phyloP scores from a whole-genome alignment of 2,329 filamentous ascomycete species.

The Neonectria faginata region DNA sequence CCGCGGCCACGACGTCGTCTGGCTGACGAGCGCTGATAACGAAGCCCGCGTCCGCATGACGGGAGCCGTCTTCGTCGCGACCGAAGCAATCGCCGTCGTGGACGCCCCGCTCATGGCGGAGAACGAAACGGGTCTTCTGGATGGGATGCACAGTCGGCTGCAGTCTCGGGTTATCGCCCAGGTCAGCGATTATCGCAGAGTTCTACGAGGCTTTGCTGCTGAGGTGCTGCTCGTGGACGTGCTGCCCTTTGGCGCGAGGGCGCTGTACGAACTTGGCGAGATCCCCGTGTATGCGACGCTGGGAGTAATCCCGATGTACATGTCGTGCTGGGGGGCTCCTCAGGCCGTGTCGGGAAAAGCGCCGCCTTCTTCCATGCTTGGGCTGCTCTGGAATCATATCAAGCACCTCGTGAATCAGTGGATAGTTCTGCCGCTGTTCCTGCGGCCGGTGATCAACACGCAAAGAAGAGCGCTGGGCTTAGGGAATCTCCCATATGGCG shows the following conservation, averaged over 20 bases:
- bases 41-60: constrained; percentile 49
- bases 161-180: constrained; percentile 49
- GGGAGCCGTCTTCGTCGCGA: constrained; percentile 51
- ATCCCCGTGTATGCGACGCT: constrained; percentile 53
- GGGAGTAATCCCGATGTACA: constrained; percentile 55
- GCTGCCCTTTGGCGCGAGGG: constrained; percentile 52
- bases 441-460: constrained; percentile 48
- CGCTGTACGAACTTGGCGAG: constrained; percentile 51
- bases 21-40: constrained; percentile 52
- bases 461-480: constrained; percentile 49
- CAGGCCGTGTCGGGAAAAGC: constrained; percentile 48
- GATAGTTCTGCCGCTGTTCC: constrained; percentile 43
- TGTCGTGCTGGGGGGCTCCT: constrained; percentile 46
- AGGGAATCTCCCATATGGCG: constrained; percentile 43
- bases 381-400: constrained; percentile 45
- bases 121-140: constrained; percentile 49
- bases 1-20: constrained; percentile 53
- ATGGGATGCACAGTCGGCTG: constrained; percentile 43
- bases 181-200: constrained; percentile 51
- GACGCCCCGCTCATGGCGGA: constrained; percentile 47
- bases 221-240: constrained; percentile 54
- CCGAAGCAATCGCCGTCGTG: constrained; percentile 46
- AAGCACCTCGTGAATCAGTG: constrained; percentile 45
- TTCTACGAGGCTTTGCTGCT: constrained; percentile 45
- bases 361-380: constrained; percentile 46